Conservation (phyloP, 805 yeast species). For the Yarrowia keelungensis region DNA sequence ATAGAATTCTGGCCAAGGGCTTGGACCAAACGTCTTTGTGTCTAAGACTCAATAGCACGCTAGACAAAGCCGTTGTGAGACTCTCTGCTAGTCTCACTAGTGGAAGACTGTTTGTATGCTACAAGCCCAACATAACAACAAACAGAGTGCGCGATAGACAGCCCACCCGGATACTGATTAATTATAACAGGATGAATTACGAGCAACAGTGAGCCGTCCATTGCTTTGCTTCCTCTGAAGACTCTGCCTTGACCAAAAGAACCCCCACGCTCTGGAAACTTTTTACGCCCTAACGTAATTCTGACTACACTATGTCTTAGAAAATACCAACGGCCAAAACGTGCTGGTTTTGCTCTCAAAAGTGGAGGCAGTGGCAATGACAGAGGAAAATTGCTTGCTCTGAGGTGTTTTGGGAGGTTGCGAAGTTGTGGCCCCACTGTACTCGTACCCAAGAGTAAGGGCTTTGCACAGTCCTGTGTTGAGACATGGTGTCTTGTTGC, state of each 20-base stretch:
- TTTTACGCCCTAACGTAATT: background rate
- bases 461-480: too few relatives aligned
- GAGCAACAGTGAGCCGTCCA: background rate
- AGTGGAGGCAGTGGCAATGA: background rate
- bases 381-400: too few relatives aligned
- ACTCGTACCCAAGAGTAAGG: too few relatives aligned
- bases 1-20: background rate
- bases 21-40: background rate
- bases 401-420: too few relatives aligned
- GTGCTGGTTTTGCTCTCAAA: background rate
- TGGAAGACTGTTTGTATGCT: conserved; percentile 16
- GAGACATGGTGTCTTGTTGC: too few relatives aligned
- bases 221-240: too few relatives aligned
- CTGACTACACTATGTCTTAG: background rate
- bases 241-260: too few relatives aligned
- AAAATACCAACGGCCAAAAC: background rate
- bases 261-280: background rate
- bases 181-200: background rate
- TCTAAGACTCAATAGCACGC: background rate
- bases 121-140: background rate
- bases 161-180: too few relatives aligned
- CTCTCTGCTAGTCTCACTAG: background rate
- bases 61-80: background rate
- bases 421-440: too few relatives aligned
- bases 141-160: too few relatives aligned